These are phyloP conservation scores for Ophiostoma triangulosporum DNA, from an alignment of 2,329 filamentous ascomycete species.

Conservation along the genomic window DNA sequence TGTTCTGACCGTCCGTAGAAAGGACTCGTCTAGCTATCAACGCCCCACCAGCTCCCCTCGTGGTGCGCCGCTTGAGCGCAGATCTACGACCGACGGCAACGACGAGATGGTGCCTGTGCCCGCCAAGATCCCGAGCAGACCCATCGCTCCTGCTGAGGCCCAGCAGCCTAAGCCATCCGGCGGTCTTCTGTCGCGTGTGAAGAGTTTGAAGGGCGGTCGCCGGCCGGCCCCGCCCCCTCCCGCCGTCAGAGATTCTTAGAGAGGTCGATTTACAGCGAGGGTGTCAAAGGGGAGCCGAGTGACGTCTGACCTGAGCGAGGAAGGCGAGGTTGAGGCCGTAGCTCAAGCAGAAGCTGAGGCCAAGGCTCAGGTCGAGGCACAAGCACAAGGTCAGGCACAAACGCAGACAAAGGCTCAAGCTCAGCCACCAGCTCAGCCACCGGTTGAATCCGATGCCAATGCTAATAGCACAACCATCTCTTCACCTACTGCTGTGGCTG, in stretches of 20 bases:
- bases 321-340: background rate
- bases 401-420: too few relatives aligned
- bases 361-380: background rate
- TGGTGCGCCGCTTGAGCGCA: constrained; percentile 43
- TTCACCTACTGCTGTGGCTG: background rate
- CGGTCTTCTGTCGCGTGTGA: constrained; percentile 66
- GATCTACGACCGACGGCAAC: constrained; percentile 43
- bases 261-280: constrained; percentile 7
- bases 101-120: background rate
- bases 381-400: background rate
- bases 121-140: background rate
- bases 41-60: constrained; percentile 40
- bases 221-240: constrained; percentile 23
- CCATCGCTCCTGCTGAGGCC: constrained; percentile 22
- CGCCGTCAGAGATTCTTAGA: constrained; percentile 14
- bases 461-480: background rate
- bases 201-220: constrained; percentile 63
- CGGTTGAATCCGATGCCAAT: too few relatives aligned
- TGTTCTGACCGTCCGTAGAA: constrained; percentile 30
- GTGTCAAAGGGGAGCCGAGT: background rate
- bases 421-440: too few relatives aligned
- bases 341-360: background rate
- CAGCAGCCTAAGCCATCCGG: constrained; percentile 29
- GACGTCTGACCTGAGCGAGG: constrained; percentile 1
- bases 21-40: constrained; percentile 15